These are phyloP conservation scores for Microsporum audouinii DNA, from an alignment of 2,329 filamentous ascomycete species.

Conservation along the genomic window DNA sequence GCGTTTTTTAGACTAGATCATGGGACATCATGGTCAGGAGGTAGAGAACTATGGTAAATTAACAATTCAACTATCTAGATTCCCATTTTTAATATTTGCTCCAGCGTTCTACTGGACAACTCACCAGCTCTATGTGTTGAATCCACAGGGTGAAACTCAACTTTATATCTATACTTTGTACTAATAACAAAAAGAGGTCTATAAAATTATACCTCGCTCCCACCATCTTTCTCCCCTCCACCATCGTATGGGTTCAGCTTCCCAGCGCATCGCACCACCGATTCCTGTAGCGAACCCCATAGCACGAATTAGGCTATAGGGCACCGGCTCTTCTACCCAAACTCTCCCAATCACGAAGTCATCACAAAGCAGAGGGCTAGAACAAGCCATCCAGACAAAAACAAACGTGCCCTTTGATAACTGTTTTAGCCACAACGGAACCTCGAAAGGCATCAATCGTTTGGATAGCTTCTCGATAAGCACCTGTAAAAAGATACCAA, in stretches of 20 bases:
- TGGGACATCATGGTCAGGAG: background rate
- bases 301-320: slow-evolving; percentile 57
- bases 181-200: background rate
- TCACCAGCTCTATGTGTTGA: background rate
- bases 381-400: slow-evolving; percentile 56
- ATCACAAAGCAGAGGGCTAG: slow-evolving; percentile 55
- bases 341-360: slow-evolving; percentile 64
- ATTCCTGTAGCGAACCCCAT: slow-evolving; percentile 51
- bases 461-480: slow-evolving; percentile 28
- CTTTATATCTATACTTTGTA: background rate
- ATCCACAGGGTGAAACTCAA: background rate
- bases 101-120: too few relatives aligned
- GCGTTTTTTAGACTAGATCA: background rate
- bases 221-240: slow-evolving; percentile 54
- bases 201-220: slow-evolving; percentile 40
- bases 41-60: background rate
- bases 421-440: slow-evolving; percentile 41
- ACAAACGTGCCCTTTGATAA: slow-evolving; percentile 52
- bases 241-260: slow-evolving; percentile 35
- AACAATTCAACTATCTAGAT: background rate
- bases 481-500: slow-evolving; percentile 54
- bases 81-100: background rate
- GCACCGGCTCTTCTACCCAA: slow-evolving; percentile 75
- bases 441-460: slow-evolving; percentile 22
- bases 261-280: slow-evolving; percentile 59